Conservation (phyloP, 1,284 basidiomycete species). For the Austroboletus novae-zelandiae region DNA sequence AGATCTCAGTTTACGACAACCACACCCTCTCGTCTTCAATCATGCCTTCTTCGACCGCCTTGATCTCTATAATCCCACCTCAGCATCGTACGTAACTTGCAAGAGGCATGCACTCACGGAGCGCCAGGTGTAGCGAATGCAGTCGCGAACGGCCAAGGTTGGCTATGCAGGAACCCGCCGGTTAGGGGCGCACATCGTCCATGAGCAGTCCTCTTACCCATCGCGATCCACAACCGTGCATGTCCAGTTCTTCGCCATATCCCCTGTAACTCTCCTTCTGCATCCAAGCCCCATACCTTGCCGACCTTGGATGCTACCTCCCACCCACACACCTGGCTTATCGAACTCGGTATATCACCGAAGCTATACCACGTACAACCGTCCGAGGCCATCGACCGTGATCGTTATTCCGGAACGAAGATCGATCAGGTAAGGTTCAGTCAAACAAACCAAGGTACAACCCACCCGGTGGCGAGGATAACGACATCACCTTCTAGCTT, state of each 20-base stretch:
- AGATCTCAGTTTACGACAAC: too few relatives aligned
- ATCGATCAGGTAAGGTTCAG: not conserved
- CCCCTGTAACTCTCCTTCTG: constrained; percentile 44
- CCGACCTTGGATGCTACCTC: constrained; percentile 37
- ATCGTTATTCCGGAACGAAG: not conserved
- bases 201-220: constrained; percentile 20
- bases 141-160: constrained; percentile 33
- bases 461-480: constrained; percentile 44
- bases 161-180: constrained; percentile 18
- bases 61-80: constrained; percentile 25
- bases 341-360: constrained; percentile 25
- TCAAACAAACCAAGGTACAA: not conserved
- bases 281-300: constrained; percentile 44
- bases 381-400: not conserved
- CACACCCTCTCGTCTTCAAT: not conserved
- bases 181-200: not conserved
- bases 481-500: constrained; percentile 42
- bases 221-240: constrained; percentile 35
- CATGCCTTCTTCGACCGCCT: constrained; percentile 11
- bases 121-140: constrained; percentile 36
- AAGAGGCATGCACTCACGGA: constrained; percentile 25
- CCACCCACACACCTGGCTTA: constrained; percentile 37
- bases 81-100: not conserved
- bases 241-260: constrained; percentile 34
- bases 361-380: constrained; percentile 14